Base-by-base conservation (phyloP, 2,329 filamentous ascomycete species). In the Fusarium tjaetaba region DNA sequence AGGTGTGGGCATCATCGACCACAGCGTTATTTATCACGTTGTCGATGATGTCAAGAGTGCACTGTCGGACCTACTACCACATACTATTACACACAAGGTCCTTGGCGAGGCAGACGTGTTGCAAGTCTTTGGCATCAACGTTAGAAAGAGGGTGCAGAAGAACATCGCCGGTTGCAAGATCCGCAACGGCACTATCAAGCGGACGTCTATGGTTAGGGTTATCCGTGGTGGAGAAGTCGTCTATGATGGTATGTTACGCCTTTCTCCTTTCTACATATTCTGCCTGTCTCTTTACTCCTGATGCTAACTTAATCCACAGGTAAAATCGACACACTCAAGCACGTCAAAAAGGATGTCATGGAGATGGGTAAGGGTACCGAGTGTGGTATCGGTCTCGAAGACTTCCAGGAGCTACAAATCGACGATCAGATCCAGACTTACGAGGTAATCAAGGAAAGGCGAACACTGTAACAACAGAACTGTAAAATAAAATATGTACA, bases 361-460 rank as follows among this genome's bases (percentile, higher is more conserved):
- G 94, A 97, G 79, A 96, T 97, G 91, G 91, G 91, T 78, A 98
- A 97, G 84, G 95, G 95, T 66, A 90, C 88, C n/a, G 96, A 99
- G 83, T 99, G 96, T 78, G 96, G 96, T 74, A 92, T 99, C 75
- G 91, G 90, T 59, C 96, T 99, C 78, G 90, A 92, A 7, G 88
- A 87, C 38, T 99, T 94, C 90, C 87, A 92, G 53, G 93, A 90
- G 28, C 93, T 98, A 80, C 82, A 92, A 78, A 86, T 90, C 20
- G 96, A 96, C 34, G 96, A 99, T 83, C 89, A 92, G 81, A 88
- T 99, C 70, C 96, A 98, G 85, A 92, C 91, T 39, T 97, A 95
- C 79, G 94, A 97, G 79, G 93, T 95, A 82, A 88, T 91, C 24
- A 84, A 83, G 63, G 94, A 96, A 83, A 93, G 93, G 86, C 88